Conservation (phyloP, 2,329 filamentous ascomycete genomes). For the Sporothrix inflata region DNA sequence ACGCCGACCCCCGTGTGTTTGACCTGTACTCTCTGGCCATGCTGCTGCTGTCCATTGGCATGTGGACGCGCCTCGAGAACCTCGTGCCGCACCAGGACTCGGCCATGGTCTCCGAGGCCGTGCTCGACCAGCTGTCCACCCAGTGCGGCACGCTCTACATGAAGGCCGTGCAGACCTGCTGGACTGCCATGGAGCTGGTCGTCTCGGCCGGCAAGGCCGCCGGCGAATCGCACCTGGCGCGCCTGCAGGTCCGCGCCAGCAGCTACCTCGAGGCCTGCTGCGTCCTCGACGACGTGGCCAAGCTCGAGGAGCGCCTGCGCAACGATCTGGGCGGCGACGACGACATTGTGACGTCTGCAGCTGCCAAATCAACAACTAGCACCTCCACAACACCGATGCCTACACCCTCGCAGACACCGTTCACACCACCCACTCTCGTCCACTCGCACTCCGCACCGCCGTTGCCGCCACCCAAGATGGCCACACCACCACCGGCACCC, state of each 20-base stretch:
- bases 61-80: slow-evolving; percentile 70
- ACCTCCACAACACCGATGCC: background rate
- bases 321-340: slow-evolving; percentile 48
- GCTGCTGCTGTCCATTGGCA: slow-evolving; percentile 72
- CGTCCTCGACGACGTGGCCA: slow-evolving; percentile 62
- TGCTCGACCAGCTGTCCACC: slow-evolving; percentile 64
- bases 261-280: slow-evolving; percentile 65
- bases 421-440: background rate
- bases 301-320: slow-evolving; percentile 57
- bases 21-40: slow-evolving; percentile 76
- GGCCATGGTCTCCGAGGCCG: slow-evolving; percentile 62
- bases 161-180: slow-evolving; percentile 73
- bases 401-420: slow-evolving; percentile 9
- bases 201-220: slow-evolving; percentile 46
- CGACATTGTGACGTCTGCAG: background rate
- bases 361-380: background rate
- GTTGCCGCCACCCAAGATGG: slow-evolving; percentile 15
- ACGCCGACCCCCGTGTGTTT: slow-evolving; percentile 59
- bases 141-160: slow-evolving; percentile 75
- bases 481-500: background rate
- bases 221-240: slow-evolving; percentile 56
- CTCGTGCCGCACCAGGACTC: slow-evolving; percentile 51
- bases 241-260: slow-evolving; percentile 58
- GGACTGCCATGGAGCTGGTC: slow-evolving; percentile 69
- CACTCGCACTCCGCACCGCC: slow-evolving; percentile 22